A percentile compares a stretch with the other conserved stretches of the same genome.
Conservation (phyloP, 2,329 filamentous ascomycete species). For the Apiospora saccharicola region DNA sequence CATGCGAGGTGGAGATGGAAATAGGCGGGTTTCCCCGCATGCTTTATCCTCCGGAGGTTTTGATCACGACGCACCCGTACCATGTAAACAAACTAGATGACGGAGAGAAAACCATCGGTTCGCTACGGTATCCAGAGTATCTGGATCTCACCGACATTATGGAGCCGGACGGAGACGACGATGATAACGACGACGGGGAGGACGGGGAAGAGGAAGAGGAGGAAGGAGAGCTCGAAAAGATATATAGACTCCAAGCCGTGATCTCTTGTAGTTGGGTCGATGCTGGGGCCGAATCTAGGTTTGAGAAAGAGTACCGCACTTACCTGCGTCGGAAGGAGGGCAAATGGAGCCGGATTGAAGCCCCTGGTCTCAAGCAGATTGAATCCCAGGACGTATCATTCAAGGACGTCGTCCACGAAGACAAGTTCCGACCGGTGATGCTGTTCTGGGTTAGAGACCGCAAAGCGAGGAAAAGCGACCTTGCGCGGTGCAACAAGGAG, state of each 20-base stretch:
- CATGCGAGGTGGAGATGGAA: accelerated
- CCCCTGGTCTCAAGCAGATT: neutral
- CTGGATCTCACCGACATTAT: neutral
- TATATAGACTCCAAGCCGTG: neutral
- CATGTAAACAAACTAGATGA: neutral
- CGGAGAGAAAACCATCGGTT: neutral
- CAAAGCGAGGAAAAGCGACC: neutral
- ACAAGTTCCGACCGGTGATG: neutral
- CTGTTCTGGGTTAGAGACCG: conserved; percentile 4
- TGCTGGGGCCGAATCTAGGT: neutral
- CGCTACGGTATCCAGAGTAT: conserved; percentile 12
- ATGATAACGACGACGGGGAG: neutral
- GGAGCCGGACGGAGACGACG: neutral
- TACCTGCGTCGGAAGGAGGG: neutral
- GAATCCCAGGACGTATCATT: neutral
- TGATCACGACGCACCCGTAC: neutral
- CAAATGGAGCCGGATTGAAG: neutral
- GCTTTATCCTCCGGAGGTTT: conserved; percentile 3
- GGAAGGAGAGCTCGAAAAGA: neutral
- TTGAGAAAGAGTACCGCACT: neutral
- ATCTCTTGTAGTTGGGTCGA: neutral
- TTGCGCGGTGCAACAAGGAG: neutral
- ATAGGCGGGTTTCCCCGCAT: neutral
- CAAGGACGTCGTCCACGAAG: neutral
- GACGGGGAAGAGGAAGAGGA: neutral